Base-by-base conservation (phyloP, 768 basidiomycete genomes). In the Phlebiopsis flavidoalba region DNA sequence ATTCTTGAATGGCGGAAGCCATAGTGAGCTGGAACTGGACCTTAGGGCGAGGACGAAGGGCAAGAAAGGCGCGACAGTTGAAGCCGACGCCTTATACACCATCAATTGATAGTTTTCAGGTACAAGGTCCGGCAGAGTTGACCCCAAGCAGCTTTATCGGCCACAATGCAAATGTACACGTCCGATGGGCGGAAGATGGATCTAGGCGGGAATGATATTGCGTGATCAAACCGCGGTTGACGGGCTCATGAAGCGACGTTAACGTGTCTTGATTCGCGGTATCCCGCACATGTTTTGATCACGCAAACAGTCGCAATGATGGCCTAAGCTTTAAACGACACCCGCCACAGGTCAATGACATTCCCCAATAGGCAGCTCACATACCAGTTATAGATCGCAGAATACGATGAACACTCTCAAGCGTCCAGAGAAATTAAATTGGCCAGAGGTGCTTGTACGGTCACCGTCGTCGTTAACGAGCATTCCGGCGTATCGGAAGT, bases 231-330 rank as follows among this genome's bases (percentile, higher is more conserved):
- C 40, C 40, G 40, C 40, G 48, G 48, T 21, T 4, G 19, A 19
- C 19, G 48, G 48, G 24, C 48, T 3, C 10, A 49, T 49, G 48
- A 6, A 31, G 26, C 26, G 2, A 31, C 6, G 26, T 6, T 31
- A 31, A 3, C 26, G 2, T 3, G 26, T 31, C 26, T 31, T 31
- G 26, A 6, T 31, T 31, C 6, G 26, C 26, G 26, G 26, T n/a
- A n/a, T 31, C 26, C 37, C 19, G 54, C 54, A 1, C 19, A 14
- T 37, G 5, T 7, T 12, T 15, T 43, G 43, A 55, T 19, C 54
- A 55, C 54, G 54, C 54, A 55, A 55, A 19, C 21, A 17, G 24
- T 22, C 54, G 54, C 54, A 55, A 55, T 55, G 36, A 15, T 31
- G 26, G 26, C 26, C 26, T 31, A 31, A 31, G 26, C n/a, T n/a